phyloP scores from a whole-genome alignment of 1,284 basidiomycete genomes.

The Boletus sp. region DNA sequence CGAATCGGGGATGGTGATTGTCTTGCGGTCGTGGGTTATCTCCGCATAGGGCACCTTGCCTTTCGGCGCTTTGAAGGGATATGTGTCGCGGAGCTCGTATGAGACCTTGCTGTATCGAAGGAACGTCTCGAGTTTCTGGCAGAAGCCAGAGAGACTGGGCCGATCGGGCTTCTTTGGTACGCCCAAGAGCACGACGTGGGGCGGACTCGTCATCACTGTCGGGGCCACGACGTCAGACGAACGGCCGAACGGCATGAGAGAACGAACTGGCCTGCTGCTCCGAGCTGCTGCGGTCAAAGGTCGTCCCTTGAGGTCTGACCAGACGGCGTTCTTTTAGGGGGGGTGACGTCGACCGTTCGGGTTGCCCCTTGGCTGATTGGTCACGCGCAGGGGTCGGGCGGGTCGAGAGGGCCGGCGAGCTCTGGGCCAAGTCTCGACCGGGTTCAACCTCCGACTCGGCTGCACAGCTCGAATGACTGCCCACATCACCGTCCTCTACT shows the following conservation, averaged over 20 bases:
- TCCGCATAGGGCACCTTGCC: constrained; percentile 33
- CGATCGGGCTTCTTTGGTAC: constrained; percentile 23
- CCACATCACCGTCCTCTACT: constrained; percentile 69
- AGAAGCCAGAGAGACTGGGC: constrained; percentile 33
- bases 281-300: too few relatives aligned
- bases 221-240: background rate
- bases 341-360: too few relatives aligned
- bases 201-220: constrained; percentile 14
- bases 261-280: too few relatives aligned
- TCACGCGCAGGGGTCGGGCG: too few relatives aligned
- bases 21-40: constrained; percentile 25
- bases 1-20: constrained; percentile 28
- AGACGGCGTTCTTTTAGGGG: too few relatives aligned
- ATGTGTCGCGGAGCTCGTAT: constrained; percentile 29
- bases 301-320: too few relatives aligned
- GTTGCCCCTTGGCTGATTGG: too few relatives aligned
- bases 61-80: constrained; percentile 28
- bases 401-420: too few relatives aligned
- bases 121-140: constrained; percentile 34
- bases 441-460: too few relatives aligned
- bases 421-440: too few relatives aligned
- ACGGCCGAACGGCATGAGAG: too few relatives aligned
- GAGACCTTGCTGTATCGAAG: constrained; percentile 27
- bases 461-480: constrained; percentile 3
- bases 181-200: constrained; percentile 29